Conservation (phyloP, 352 stramenopile species). For the Discostella stelligera region DNA sequence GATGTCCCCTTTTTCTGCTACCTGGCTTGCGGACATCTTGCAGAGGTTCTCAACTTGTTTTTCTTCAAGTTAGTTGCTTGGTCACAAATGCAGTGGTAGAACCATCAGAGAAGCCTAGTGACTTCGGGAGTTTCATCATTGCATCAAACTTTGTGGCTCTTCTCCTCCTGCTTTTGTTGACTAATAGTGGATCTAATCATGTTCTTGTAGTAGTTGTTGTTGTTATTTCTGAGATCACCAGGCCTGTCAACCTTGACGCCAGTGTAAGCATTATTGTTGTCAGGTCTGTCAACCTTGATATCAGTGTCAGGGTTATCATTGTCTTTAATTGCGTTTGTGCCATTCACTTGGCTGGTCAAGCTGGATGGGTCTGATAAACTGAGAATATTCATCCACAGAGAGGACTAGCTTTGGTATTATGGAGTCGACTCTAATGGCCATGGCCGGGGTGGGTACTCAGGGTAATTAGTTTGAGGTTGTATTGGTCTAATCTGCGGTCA, state of each 20-base stretch:
- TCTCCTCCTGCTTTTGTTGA: not conserved
- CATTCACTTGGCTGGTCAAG: not conserved
- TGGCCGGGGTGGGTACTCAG: too few relatives aligned
- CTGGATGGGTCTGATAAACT: conserved; percentile 10
- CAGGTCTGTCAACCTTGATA: too few relatives aligned
- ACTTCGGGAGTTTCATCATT: not conserved
- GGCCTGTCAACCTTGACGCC: not conserved
- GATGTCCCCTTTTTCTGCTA: not conserved
- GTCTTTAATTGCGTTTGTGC: not conserved
- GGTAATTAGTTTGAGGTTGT: too few relatives aligned
- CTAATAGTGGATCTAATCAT: too few relatives aligned
- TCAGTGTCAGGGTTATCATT: not conserved
- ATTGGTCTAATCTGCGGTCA: too few relatives aligned
- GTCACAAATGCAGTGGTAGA: not conserved
- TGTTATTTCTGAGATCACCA: not conserved
- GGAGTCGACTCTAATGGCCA: too few relatives aligned
- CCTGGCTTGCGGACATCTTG: not conserved
- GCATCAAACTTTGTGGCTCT: not conserved
- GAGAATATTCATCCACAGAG: not conserved
- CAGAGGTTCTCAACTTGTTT: not conserved
- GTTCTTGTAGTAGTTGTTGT: too few relatives aligned
- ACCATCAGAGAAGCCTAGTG: not conserved
- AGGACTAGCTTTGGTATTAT: too few relatives aligned
- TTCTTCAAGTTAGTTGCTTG: not conserved
- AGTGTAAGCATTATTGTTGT: too few relatives aligned